Evolutionary conservation across 2,329 filamentous ascomycete genomes (phyloP).

Genomic region (Cercospora sp.): DNA sequence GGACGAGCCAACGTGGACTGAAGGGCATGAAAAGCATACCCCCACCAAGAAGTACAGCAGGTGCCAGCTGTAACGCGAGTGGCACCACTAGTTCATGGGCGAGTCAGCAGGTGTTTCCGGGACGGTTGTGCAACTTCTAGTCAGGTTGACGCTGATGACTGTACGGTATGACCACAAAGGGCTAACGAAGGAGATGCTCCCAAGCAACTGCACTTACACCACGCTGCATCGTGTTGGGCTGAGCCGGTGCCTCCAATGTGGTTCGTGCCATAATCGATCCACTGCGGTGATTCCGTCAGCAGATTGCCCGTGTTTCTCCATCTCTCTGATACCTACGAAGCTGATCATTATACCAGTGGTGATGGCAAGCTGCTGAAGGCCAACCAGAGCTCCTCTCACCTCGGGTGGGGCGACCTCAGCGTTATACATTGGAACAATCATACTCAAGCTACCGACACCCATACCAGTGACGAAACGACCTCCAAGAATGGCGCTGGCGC

Average conservation of each 20-base stretch:
- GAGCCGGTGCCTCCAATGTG: conserved; percentile 57
- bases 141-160: not conserved
- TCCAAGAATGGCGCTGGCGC: conserved; percentile 63
- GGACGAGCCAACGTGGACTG: conserved; percentile 72
- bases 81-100: conserved; percentile 53
- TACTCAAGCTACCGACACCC: conserved; percentile 67
- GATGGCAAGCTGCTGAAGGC: conserved; percentile 64
- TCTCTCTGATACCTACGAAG: conserved; percentile 38
- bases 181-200: not conserved
- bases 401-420: conserved; percentile 59
- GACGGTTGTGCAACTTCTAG: not conserved
- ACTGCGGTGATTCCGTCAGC: not conserved
- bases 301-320: not conserved
- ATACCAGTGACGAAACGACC: conserved; percentile 70
- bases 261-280: conserved; percentile 35
- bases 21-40: conserved; percentile 76
- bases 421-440: conserved; percentile 55
- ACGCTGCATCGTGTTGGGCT: conserved; percentile 65
- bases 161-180: not conserved
- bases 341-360: conserved; percentile 58
- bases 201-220: conserved; percentile 45
- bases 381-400: conserved; percentile 65
- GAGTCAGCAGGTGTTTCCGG: not conserved
- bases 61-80: conserved; percentile 68
- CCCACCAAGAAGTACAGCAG: conserved; percentile 63